Percentiles rank a stretch among this genome's conserved stretches.
Evolutionary conservation across 768 basidiomycete genomes (phyloP).

Genomic region (Xerocomellus amylosporus): DNA sequence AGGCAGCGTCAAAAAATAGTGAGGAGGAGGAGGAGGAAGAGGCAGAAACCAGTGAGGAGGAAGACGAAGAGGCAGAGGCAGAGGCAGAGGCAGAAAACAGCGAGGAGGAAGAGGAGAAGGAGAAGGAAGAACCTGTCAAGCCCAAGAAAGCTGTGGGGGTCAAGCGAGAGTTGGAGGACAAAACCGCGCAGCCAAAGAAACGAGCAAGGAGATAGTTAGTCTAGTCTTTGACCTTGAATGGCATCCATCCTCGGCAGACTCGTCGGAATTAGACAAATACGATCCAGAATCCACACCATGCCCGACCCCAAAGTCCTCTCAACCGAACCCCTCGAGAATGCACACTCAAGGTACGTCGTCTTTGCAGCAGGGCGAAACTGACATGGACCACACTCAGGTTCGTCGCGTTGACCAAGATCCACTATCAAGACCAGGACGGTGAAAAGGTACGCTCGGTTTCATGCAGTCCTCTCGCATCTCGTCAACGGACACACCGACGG

Average conservation of each 20-base stretch:
- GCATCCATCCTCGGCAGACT: slow-evolving; percentile 6
- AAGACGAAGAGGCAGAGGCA: not conserved
- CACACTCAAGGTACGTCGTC: slow-evolving; percentile 56
- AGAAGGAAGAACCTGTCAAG: not conserved
- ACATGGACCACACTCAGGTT: slow-evolving; percentile 49
- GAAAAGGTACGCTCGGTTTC: slow-evolving; percentile 48
- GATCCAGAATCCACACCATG: slow-evolving; percentile 23
- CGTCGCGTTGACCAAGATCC: slow-evolving; percentile 79
- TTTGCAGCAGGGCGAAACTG: not conserved
- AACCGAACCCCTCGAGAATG: slow-evolving; percentile 46
- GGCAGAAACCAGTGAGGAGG: not conserved
- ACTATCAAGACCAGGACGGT: slow-evolving; percentile 76
- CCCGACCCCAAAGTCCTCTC: slow-evolving; percentile 52
- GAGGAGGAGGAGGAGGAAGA: not conserved
- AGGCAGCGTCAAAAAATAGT: not conserved
- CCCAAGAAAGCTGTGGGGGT: not conserved
- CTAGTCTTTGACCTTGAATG: not conserved
- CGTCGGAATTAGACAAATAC: not conserved
- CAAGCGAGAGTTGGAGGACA: slow-evolving; percentile 13
- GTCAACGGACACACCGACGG: not conserved
- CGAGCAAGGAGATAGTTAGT: slow-evolving; percentile 4
- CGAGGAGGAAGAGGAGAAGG: not conserved
- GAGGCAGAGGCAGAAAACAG: not conserved
- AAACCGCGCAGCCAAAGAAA: slow-evolving; percentile 17
- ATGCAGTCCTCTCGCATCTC: not conserved